Percentiles rank a stretch among this genome's conserved stretches.
Evolutionary conservation across 345 rosid species (phyloP).

Genomic region (Lepidium sativum): DNA sequence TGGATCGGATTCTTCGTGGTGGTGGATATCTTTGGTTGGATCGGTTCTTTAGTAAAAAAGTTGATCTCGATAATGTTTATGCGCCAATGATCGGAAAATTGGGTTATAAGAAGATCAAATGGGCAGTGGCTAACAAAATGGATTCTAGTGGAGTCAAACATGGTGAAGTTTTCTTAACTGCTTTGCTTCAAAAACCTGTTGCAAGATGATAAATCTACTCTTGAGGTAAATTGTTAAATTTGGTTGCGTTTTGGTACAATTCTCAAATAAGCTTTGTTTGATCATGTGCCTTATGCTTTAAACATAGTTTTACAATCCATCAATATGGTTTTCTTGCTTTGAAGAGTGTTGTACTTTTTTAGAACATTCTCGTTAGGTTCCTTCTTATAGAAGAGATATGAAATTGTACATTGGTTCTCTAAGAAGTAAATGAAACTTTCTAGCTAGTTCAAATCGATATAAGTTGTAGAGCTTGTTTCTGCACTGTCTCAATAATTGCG

Average conservation of each 20-base stretch:
- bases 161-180: conserved; percentile 88
- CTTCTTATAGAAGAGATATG: background rate
- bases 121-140: conserved; percentile 71
- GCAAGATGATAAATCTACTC: conserved; percentile 30
- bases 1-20: conserved; percentile 71
- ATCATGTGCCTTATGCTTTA: background rate
- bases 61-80: conserved; percentile 65
- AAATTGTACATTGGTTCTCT: background rate
- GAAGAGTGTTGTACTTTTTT: background rate
- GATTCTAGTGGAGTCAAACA: conserved; percentile 47
- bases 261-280: background rate
- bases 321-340: background rate
- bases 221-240: background rate
- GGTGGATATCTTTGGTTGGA: conserved; percentile 95
- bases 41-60: conserved; percentile 64
- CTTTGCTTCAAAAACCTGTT: conserved; percentile 75
- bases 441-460: background rate
- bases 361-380: background rate
- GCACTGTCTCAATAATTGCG: background rate
- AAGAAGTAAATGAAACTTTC: background rate
- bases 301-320: background rate
- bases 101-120: conserved; percentile 94
- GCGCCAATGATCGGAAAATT: conserved; percentile 73
- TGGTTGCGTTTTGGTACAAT: background rate
- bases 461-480: background rate